These are phyloP conservation scores for Vickermania ingenoplastis DNA, from an alignment of 208 protist genomes.

Conservation along the genomic window DNA sequence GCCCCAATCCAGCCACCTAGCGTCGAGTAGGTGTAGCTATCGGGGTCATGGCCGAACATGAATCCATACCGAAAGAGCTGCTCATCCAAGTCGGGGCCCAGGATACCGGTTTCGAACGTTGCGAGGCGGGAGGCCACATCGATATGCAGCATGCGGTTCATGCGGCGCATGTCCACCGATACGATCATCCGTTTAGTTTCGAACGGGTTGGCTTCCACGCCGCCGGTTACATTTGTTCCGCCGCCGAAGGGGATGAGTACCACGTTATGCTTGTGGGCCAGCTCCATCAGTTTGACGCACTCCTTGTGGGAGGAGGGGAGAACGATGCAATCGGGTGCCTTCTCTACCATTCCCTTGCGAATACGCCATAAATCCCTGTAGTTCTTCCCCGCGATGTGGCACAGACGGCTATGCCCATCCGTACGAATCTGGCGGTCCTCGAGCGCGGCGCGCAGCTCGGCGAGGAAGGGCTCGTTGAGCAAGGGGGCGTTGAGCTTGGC, in stretches of 20 bases:
- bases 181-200: conserved; percentile 84
- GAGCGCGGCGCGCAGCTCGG: conserved; percentile 38
- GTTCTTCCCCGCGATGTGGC: conserved; percentile 89
- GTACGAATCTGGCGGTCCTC: conserved; percentile 52
- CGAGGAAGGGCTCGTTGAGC: conserved; percentile 73
- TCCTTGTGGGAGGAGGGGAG: conserved; percentile 83
- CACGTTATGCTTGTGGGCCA: conserved; percentile 88
- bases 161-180: conserved; percentile 90
- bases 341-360: conserved; percentile 76
- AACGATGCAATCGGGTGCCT: conserved; percentile 85
- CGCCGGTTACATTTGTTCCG: conserved; percentile 90
- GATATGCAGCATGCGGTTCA: conserved; percentile 81
- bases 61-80: conserved; percentile 81
- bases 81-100: conserved; percentile 86
- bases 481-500: conserved; percentile 48
- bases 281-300: conserved; percentile 72
- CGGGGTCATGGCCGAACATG: conserved; percentile 90
- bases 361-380: conserved; percentile 90
- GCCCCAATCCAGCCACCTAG: conserved; percentile 93
- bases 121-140: conserved; percentile 81
- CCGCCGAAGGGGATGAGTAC: conserved; percentile 91
- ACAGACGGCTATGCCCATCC: conserved; percentile 67
- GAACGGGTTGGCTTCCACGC: conserved; percentile 81
- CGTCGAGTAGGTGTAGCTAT: conserved; percentile 90
- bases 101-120: conserved; percentile 84